These are phyloP conservation scores for Xerocomus minutiporus DNA, from an alignment of 1,284 basidiomycete species.

Conservation along the genomic window DNA sequence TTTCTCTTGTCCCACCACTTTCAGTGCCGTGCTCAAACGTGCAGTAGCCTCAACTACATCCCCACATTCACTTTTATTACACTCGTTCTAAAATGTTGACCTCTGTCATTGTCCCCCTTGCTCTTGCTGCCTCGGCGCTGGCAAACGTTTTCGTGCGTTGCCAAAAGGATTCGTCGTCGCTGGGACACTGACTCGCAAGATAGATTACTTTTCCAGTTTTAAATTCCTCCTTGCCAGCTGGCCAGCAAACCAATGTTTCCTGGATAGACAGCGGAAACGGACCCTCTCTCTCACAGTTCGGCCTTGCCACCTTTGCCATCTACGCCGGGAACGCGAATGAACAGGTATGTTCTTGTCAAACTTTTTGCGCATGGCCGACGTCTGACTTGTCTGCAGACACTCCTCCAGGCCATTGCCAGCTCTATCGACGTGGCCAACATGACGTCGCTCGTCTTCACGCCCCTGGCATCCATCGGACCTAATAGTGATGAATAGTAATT, in stretches of 20 bases:
- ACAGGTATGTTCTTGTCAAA: constrained; percentile 44
- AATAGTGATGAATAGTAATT: constrained; percentile 54
- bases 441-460: constrained; percentile 51
- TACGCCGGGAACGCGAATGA: constrained; percentile 59
- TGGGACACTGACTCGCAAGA: background rate
- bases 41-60: constrained; percentile 4
- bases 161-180: constrained; percentile 1
- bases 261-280: constrained; percentile 65
- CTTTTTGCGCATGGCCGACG: background rate
- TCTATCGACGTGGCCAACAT: constrained; percentile 60
- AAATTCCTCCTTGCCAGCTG: constrained; percentile 51
- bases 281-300: constrained; percentile 58
- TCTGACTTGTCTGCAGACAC: constrained; percentile 42
- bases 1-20: background rate
- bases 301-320: constrained; percentile 59
- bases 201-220: constrained; percentile 62
- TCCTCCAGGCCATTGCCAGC: constrained; percentile 58
- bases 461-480: constrained; percentile 59
- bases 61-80: constrained; percentile 27
- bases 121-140: constrained; percentile 49
- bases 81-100: constrained; percentile 45
- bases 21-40: background rate
- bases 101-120: constrained; percentile 47
- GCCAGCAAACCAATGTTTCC: constrained; percentile 51
- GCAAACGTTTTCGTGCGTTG: constrained; percentile 57